Base-by-base conservation (phyloP, 2,329 filamentous ascomycete genomes). In the Xylariomycetidae sp. region DNA sequence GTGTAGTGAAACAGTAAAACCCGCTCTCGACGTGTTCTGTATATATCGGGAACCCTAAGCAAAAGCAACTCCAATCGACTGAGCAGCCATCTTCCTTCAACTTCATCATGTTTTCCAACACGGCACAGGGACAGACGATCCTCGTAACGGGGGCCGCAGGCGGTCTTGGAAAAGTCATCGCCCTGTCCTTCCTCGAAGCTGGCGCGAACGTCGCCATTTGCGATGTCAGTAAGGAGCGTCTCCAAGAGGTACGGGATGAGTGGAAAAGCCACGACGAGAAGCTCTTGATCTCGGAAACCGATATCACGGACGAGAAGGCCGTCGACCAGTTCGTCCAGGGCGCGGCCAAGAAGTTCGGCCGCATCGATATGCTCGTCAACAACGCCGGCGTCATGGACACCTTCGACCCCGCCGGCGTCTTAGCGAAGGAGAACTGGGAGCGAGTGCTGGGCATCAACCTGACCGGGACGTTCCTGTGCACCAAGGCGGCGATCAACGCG, bases 351-450 rank as follows among this genome's bases (percentile, higher is more conserved):
- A 42, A 38, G 14, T 72, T 69, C 39, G 63, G 61, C 18, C 57
- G 59, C n/a, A 51, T 75, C 13, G 74, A 80, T 51, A 58, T 76
- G n/a, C 57, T 79, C 5, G 53, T 78, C 47, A 76, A 76, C 56
- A 74, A 72, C 39, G 73, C 73, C 8, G 75, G 68, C 15, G 61
- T 78, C 35, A 70, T 74, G 59, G 75, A 79, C 47, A 58, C 55
- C 18, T 74, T 78, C 43, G 66, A 72, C 26, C 65, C 71, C 0
- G 68, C 68, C 0, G 74, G 67, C 12, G 59, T 61, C 6, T 51
- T 67, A 31, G 59, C 67, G 14, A 58, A 60, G 37, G 54, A 53
- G 2, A 46, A 64, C 2, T 79, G 72, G 73, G 64, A 77, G 38
- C 58, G 58, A 4, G 67, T 78, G 5, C 61, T 80, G 22, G 62